Evolutionary conservation across 768 basidiomycete genomes (phyloP).

Genomic region (Leccinum broughii): DNA sequence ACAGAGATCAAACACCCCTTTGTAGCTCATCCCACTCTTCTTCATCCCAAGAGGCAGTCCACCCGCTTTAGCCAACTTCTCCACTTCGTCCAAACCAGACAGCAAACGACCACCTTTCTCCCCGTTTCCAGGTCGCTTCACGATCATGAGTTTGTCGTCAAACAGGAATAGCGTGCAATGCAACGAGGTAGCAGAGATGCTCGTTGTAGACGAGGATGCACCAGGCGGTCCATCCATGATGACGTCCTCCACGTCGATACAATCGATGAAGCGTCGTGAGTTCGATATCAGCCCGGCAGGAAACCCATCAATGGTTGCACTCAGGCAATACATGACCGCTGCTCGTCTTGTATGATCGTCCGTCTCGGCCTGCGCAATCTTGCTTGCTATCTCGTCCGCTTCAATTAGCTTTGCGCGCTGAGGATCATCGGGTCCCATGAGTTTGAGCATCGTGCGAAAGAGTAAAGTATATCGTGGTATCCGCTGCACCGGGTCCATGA

Average conservation of each 20-base stretch:
- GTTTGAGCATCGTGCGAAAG: conserved; percentile 89
- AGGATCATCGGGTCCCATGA: conserved; percentile 76
- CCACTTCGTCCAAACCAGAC: conserved; percentile 76
- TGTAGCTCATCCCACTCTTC: conserved; percentile 81
- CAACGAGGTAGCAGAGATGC: conserved; percentile 47
- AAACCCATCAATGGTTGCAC: conserved; percentile 84
- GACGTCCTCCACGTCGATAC: conserved; percentile 89
- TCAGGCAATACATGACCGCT: conserved; percentile 83
- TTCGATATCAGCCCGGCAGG: conserved; percentile 89
- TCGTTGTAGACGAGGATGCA: conserved; percentile 45
- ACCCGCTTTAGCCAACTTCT: conserved; percentile 66
- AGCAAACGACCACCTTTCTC: conserved; percentile 73
- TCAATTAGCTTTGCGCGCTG: conserved; percentile 79
- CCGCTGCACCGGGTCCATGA: conserved; percentile 96
- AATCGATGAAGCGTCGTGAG: conserved; percentile 85
- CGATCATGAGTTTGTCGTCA: conserved; percentile 90
- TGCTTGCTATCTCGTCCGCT: conserved; percentile 84
- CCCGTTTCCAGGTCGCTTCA: conserved; percentile 77
- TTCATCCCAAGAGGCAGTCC: conserved; percentile 64
- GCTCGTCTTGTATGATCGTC: conserved; percentile 91
- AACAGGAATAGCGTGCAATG: conserved; percentile 93
- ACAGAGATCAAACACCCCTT: conserved; percentile 80
- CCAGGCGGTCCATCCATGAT: conserved; percentile 46
- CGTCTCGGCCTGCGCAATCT: conserved; percentile 88
- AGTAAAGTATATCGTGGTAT: conserved; percentile 93